Evolutionary conservation across 352 stramenopile species (phyloP).

Genomic region (Phytophthora tentaculata): DNA sequence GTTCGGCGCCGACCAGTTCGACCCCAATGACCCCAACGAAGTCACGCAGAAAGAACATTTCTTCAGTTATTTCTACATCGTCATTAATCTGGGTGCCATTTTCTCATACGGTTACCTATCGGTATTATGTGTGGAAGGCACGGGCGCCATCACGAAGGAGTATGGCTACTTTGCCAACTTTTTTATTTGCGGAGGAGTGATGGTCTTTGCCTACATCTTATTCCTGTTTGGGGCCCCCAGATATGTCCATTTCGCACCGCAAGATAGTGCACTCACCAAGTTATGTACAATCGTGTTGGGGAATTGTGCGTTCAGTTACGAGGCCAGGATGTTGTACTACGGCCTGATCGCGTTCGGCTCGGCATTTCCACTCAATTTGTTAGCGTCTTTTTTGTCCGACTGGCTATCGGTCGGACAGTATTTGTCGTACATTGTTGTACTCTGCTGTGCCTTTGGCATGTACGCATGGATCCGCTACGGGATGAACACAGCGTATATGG

Average conservation of each 20-base stretch:
- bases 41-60: constrained; percentile 84
- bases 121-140: constrained; percentile 88
- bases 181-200: constrained; percentile 79
- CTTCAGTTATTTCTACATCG: constrained; percentile 94
- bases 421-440: constrained; percentile 73
- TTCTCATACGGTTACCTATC: constrained; percentile 92
- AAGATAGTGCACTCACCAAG: constrained; percentile 78
- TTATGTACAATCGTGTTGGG: constrained; percentile 75
- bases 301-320: constrained; percentile 82
- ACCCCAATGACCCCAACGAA: constrained; percentile 85
- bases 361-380: constrained; percentile 77
- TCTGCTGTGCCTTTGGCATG: constrained; percentile 78
- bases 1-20: constrained; percentile 88
- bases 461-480: constrained; percentile 86
- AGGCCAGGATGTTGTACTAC: constrained; percentile 82
- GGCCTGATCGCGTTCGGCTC: constrained; percentile 66
- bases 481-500: constrained; percentile 82
- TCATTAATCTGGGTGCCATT: constrained; percentile 92
- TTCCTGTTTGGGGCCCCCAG: constrained; percentile 64
- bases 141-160: constrained; percentile 65
- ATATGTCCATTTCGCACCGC: constrained; percentile 80
- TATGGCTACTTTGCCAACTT: constrained; percentile 93
- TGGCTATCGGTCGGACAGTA: constrained; percentile 62
- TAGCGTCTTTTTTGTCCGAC: constrained; percentile 76
- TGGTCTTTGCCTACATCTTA: constrained; percentile 80